Conservation (phyloP, 495 filamentous ascomycete genomes). For the Durotheca rogersii region DNA sequence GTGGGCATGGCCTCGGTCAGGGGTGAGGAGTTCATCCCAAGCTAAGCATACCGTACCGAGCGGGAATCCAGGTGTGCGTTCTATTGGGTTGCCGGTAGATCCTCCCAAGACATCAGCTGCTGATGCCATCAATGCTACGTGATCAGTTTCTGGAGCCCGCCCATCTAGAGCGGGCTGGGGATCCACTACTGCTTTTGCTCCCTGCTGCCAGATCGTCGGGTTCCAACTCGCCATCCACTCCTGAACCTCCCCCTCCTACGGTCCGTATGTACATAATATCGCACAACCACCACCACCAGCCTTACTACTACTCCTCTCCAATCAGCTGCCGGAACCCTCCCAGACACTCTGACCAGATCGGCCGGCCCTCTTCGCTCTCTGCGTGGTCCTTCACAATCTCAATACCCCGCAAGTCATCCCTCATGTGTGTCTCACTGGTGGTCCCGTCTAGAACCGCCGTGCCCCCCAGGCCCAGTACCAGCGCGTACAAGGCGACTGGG, state of each 20-base stretch:
- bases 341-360: slow-evolving; percentile 49
- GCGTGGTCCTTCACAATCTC: slow-evolving; percentile 51
- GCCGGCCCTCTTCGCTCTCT: slow-evolving; percentile 40
- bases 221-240: slow-evolving; percentile 33
- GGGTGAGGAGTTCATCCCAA: neutral
- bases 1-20: neutral
- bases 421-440: slow-evolving; percentile 62
- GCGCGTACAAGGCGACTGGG: slow-evolving; percentile 63
- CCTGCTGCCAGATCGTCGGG: neutral
- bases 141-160: neutral
- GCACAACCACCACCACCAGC: too few species aligned
- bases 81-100: neutral
- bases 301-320: slow-evolving; percentile 39
- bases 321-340: slow-evolving; percentile 49
- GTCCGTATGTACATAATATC: too few species aligned
- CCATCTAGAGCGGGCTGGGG: neutral
- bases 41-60: neutral
- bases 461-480: slow-evolving; percentile 61
- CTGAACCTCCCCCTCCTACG: too few species aligned
- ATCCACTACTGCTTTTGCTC: neutral
- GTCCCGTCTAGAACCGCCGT: slow-evolving; percentile 71
- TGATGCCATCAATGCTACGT: neutral
- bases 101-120: neutral
- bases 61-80: neutral
- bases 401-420: slow-evolving; percentile 60